Evolutionary conservation across 2,329 filamentous ascomycete species (phyloP).

Genomic region (Talaromyces sp.): DNA sequence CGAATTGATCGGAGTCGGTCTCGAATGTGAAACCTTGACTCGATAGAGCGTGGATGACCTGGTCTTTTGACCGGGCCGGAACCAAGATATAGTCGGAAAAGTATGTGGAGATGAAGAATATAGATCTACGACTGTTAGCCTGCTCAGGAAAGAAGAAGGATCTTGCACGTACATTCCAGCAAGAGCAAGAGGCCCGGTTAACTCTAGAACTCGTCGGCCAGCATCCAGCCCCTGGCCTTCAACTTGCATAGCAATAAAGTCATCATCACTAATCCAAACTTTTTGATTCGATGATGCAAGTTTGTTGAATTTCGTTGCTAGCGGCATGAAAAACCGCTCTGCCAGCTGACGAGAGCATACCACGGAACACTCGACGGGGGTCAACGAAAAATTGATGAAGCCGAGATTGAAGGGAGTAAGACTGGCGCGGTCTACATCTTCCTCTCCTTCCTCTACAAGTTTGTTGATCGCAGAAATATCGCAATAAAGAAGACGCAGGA

Average conservation of each 20-base stretch:
- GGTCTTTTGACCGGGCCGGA: constrained; percentile 65
- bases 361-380: constrained; percentile 85
- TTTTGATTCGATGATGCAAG: constrained; percentile 34
- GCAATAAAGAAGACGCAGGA: constrained; percentile 78
- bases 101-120: constrained; percentile 98
- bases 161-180: constrained; percentile 65
- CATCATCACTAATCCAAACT: constrained; percentile 72
- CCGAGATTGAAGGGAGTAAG: constrained; percentile 49
- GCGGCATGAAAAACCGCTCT: constrained; percentile 67
- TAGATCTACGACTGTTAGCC: constrained; percentile 51
- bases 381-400: constrained; percentile 91
- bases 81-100: constrained; percentile 97
- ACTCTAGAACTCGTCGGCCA: constrained; percentile 81
- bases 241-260: constrained; percentile 84
- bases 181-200: constrained; percentile 84
- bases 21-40: constrained; percentile 80
- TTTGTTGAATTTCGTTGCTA: constrained; percentile 59
- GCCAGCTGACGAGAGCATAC: constrained; percentile 77
- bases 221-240: constrained; percentile 86
- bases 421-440: constrained; percentile 27
- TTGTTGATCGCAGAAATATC: constrained; percentile 33
- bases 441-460: constrained; percentile 39
- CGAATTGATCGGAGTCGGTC: constrained; percentile 62
- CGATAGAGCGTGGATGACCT: constrained; percentile 71
- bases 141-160: not conserved